These are phyloP conservation scores for Fonsecaea nubica DNA, from an alignment of 2,329 filamentous ascomycete species.

Conservation along the genomic window DNA sequence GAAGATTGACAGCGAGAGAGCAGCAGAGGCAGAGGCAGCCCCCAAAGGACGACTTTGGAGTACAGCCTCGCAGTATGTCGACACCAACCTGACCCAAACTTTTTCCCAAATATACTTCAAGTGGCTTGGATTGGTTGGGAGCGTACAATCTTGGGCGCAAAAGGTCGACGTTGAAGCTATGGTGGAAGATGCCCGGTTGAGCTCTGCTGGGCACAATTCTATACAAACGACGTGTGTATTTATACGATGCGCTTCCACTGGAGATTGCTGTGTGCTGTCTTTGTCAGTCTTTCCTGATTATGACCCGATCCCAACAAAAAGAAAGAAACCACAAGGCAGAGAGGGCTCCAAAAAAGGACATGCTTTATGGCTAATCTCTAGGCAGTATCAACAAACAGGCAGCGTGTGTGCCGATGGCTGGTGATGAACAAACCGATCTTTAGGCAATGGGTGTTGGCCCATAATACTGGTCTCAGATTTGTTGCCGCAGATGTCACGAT, in stretches of 20 bases:
- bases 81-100: background rate
- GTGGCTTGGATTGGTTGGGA: background rate
- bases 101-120: background rate
- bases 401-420: background rate
- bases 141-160: background rate
- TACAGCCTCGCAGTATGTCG: background rate
- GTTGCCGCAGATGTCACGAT: background rate
- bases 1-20: background rate
- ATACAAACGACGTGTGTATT: background rate
- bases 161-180: background rate
- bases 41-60: background rate
- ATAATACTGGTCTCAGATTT: background rate
- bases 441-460: background rate
- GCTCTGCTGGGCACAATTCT: background rate
- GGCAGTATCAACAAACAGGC: background rate
- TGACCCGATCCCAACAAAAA: background rate
- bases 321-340: background rate
- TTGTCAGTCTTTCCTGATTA: background rate
- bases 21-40: background rate
- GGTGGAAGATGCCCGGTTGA: background rate
- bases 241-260: background rate
- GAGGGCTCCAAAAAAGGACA: background rate
- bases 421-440: slow-evolving; percentile 1
- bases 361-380: background rate
- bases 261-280: background rate